Evolutionary conservation across 1,284 basidiomycete genomes (phyloP).

Genomic region (Sanghuangporus weigelae): DNA sequence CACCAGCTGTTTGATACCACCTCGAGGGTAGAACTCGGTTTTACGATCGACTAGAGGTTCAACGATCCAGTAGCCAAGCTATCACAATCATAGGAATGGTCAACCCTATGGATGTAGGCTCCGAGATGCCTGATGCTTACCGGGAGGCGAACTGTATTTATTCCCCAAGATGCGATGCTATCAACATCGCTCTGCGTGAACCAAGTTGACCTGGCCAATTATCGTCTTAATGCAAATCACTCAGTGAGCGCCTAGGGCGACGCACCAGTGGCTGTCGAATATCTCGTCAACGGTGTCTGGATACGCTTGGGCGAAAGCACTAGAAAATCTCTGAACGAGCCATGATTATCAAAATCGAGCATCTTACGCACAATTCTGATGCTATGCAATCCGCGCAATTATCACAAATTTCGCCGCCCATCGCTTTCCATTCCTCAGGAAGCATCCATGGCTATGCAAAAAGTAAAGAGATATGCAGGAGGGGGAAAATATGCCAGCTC

Average conservation of each 20-base stretch:
- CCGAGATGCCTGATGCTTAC: slow-evolving; percentile 34
- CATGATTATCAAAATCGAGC: not conserved
- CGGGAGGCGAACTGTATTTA: slow-evolving; percentile 74
- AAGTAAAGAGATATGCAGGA: not conserved
- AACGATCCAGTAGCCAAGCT: slow-evolving; percentile 80
- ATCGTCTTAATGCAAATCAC: not conserved
- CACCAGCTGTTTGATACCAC: slow-evolving; percentile 62
- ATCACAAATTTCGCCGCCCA: slow-evolving; percentile 56
- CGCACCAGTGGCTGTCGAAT: slow-evolving; percentile 62
- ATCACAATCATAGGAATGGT: not conserved
- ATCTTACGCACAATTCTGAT: slow-evolving; percentile 48
- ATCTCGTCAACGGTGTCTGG: slow-evolving; percentile 52
- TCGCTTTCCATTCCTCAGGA: slow-evolving; percentile 59
- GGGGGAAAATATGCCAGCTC: not conserved
- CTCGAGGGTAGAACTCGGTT: slow-evolving; percentile 60
- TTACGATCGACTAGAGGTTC: slow-evolving; percentile 61
- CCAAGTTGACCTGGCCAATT: slow-evolving; percentile 53
- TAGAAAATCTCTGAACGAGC: slow-evolving; percentile 23
- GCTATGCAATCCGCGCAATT: slow-evolving; percentile 53
- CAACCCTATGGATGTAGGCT: not conserved
- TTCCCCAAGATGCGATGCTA: slow-evolving; percentile 43
- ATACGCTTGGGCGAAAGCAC: slow-evolving; percentile 51
- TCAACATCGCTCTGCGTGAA: slow-evolving; percentile 61
- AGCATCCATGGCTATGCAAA: slow-evolving; percentile 52
- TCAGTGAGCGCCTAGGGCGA: not conserved